phyloP scores from a whole-genome alignment of 2,329 filamentous ascomycete species.

The Pseudomassariella vexata region DNA sequence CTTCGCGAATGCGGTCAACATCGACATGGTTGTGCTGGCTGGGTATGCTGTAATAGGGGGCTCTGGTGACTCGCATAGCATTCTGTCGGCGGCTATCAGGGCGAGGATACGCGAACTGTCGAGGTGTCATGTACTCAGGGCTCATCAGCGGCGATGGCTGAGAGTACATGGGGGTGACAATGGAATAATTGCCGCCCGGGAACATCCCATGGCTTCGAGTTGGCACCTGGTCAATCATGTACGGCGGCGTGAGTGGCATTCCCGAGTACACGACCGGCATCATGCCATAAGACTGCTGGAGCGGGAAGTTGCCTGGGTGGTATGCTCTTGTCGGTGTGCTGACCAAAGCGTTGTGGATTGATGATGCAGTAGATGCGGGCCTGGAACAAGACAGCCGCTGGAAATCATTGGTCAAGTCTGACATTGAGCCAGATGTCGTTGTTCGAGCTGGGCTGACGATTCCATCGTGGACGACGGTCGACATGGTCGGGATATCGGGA shows the following conservation, averaged over 20 bases:
- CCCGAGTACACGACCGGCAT: conserved; percentile 30
- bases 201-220: conserved; percentile 22
- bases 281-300: conserved; percentile 27
- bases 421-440: conserved; percentile 10
- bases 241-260: conserved; percentile 23
- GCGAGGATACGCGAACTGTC: conserved; percentile 26
- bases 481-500: conserved; percentile 19
- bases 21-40: conserved; percentile 59
- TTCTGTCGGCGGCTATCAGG: conserved; percentile 42
- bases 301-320: conserved; percentile 16
- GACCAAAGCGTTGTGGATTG: conserved; percentile 16
- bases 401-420: conserved; percentile 19
- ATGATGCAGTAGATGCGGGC: conserved; percentile 14
- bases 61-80: conserved; percentile 38
- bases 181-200: conserved; percentile 18
- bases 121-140: conserved; percentile 34
- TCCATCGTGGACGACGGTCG: conserved; percentile 10
- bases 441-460: conserved; percentile 15
- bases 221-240: conserved; percentile 27
- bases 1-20: conserved; percentile 53
- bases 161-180: conserved; percentile 18
- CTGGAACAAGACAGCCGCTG: conserved; percentile 20
- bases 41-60: conserved; percentile 39
- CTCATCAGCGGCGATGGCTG: conserved; percentile 15
- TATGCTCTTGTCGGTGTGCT: conserved; percentile 17